Evolutionary conservation across 1,284 basidiomycete genomes (phyloP).

Genomic region (Volvariella surrecta): DNA sequence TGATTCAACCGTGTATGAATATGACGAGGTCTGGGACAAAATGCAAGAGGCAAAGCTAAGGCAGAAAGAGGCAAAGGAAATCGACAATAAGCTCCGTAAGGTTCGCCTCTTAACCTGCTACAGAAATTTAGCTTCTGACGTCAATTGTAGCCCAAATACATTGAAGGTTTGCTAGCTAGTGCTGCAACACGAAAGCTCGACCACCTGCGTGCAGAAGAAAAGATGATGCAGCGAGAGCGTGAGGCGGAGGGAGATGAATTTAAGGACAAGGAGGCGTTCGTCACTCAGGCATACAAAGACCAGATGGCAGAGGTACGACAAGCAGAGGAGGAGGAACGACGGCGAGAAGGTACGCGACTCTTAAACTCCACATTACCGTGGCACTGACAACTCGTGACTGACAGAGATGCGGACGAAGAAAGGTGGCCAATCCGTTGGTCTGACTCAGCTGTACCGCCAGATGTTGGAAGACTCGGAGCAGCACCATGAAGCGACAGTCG

Average conservation of each 20-base stretch:
- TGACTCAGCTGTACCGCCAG: conserved; percentile 83
- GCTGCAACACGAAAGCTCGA: conserved; percentile 87
- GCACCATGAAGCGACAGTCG: conserved; percentile 78
- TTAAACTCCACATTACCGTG: conserved; percentile 1
- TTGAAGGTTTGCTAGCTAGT: conserved; percentile 71
- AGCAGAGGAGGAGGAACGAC: conserved; percentile 88
- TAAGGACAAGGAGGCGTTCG: conserved; percentile 91
- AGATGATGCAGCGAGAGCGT: conserved; percentile 92
- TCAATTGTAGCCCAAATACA: conserved; percentile 81
- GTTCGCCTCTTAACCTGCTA: conserved; percentile 29
- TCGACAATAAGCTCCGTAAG: conserved; percentile 66
- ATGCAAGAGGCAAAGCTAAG: conserved; percentile 84
- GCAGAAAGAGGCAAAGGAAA: conserved; percentile 70
- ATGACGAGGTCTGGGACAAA: conserved; percentile 93
- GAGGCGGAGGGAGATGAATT: conserved; percentile 93
- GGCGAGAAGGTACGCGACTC: conserved; percentile 63
- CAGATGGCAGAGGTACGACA: conserved; percentile 89
- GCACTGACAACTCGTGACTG: conserved; percentile 5
- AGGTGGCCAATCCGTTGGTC: conserved; percentile 51
- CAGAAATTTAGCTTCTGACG: conserved; percentile 5
- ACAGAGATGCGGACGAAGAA: conserved; percentile 62
- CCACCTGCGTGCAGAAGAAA: conserved; percentile 93
- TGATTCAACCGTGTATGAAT: conserved; percentile 87
- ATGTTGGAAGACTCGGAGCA: conserved; percentile 77
- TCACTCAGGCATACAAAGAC: conserved; percentile 95